Evolutionary conservation across 371 early-diverging fungal genomes (phyloP), one percentile per base, ranked within the genome.

Genomic region (Parasitella parasitica): DNA sequence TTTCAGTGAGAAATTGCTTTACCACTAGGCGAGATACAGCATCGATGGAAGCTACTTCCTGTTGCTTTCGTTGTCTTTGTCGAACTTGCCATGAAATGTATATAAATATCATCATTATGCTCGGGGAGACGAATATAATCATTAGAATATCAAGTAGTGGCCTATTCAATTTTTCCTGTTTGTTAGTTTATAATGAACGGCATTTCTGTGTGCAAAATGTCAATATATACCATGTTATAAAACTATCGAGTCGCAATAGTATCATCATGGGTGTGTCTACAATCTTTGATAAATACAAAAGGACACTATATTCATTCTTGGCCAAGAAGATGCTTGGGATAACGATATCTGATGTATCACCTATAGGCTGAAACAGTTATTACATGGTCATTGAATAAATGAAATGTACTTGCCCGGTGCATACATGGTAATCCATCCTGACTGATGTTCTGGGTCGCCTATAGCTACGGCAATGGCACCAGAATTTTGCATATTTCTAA

Each of bases 401-500:
- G 6, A 11, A 16, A 36, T 27, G 26, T 41, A 43, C 61, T 76
- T 78, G 86, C 89, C 86, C 51, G 87, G 83, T 22, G 95, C 88
- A 76, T 91, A 95, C 96, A 96, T 96, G 59, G 94, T 94, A 57
- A 95, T 83, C 61, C 93, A 87, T 46, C 85, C 82, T 11, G 66
- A 65, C 49, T 82, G 77, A 50, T 79, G 75, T 49, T 84, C 82
- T 51, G 88, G 84, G 73, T 94, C 95, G 24, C 97, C 97, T 4
- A 96, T 92, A 12, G 93, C 83, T 8, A 96, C 94, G 2, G 91
- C 96, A n/a, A 79, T 77, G 0, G 94, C 94, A 24, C 96, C 96
- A 27, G 88, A 84, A 18, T 64, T 69, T 76, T 96, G 95, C 94
- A 95, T 93, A 53, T 87, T 87, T 46, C 94, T 83, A 15, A 95